Evolutionary conservation across 176 grass and related monocot species (phyloP), one percentile per base, ranked within the genome.

Genomic region (Oryza australiensis): DNA sequence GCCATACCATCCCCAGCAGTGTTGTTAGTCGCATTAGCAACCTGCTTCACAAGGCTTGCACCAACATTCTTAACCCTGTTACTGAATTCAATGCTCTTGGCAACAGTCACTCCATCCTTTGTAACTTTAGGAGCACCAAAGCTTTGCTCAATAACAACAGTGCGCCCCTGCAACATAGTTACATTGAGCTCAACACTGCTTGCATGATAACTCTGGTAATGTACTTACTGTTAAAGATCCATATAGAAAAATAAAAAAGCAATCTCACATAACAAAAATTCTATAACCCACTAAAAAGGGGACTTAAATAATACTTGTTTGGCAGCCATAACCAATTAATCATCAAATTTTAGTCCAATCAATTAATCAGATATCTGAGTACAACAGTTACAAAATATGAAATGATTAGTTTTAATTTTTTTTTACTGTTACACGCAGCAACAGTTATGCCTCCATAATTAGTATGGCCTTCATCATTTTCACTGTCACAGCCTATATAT

Each of bases 31-130:
- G 92, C 92, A 79, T 94, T 94, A 15, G 92, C 92, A 0, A 94
- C 92, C 80, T 94, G 92, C 86, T 94, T 94, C 68, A 91, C 92
- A 85, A 94, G 92, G 72, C 92, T 94, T 26, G 92, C 92, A 40
- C 89, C 92, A 26, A 89, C 67, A 66, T 94, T 94, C 74, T 94
- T 94, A 20, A 91, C 81, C 76, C 84, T 85, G 76, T 94, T 89
- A 73, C 90, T 85, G 70, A 91, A 94, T 28, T 94, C 92, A 48
- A 94, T 94, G 84, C 89, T 94, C 83, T 91, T 94, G 6, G 92
- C 92, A 79, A 94, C 92, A 7, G 89, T 94, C 20, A 94, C 92
- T 74, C 92, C 92, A 59, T 91, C 92, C 72, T 94, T 94, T 33
- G 92, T 94, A 49, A 94, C 86, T 85, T 94, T 94, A 28, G 92